phyloP scores from a whole-genome alignment of 352 stramenopile species.

The Phytophthora quininea region DNA sequence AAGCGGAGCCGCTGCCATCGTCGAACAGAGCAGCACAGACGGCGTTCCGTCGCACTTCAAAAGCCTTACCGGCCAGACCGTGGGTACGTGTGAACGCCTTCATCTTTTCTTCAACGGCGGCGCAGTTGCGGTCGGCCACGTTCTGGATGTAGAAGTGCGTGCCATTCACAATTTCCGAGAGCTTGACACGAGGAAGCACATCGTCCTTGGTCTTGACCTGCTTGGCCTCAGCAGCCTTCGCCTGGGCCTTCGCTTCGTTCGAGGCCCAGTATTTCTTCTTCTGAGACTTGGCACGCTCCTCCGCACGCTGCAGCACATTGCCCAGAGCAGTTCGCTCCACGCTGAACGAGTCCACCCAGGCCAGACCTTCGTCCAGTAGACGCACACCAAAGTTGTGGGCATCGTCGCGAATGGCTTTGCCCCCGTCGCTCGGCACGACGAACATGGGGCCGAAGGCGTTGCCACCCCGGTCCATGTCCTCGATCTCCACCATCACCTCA shows the following conservation, averaged over 20 bases:
- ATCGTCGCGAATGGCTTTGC: conserved; percentile 52
- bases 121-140: conserved; percentile 83
- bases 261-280: conserved; percentile 95
- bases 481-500: conserved; percentile 91
- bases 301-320: conserved; percentile 72
- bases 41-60: conserved; percentile 91
- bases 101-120: conserved; percentile 94
- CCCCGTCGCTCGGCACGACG: conserved; percentile 44
- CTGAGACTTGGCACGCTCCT: conserved; percentile 90
- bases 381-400: conserved; percentile 91
- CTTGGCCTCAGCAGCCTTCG: conserved; percentile 53
- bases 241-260: conserved; percentile 69
- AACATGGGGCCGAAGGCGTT: conserved; percentile 91
- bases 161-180: conserved; percentile 95
- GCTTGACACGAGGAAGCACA: conserved; percentile 76
- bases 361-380: conserved; percentile 93
- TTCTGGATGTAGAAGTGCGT: conserved; percentile 95
- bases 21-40: conserved; percentile 96
- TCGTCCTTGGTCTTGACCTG: conserved; percentile 67
- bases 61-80: conserved; percentile 87
- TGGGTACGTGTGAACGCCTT: conserved; percentile 91
- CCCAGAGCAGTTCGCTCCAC: conserved; percentile 90
- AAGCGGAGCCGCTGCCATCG: conserved; percentile 91
- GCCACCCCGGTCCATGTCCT: conserved; percentile 94
- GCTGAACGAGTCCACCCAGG: conserved; percentile 93